Evolutionary conservation across 2,329 filamentous ascomycete genomes (phyloP).

Genomic region (Sclerotinia glacialis): DNA sequence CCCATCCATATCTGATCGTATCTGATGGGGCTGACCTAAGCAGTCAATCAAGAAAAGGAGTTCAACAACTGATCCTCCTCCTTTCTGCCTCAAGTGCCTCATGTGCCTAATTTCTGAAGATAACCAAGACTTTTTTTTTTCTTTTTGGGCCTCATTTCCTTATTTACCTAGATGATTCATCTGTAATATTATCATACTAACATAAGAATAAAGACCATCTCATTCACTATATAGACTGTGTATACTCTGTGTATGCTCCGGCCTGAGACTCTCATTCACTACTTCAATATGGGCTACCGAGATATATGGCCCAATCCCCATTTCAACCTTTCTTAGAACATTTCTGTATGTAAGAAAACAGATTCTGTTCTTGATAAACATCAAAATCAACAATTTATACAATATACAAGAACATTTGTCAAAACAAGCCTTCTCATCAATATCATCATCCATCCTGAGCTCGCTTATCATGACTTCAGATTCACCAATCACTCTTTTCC

Average conservation of each 20-base stretch:
- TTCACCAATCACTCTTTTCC: slow-evolving; percentile 41
- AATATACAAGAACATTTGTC: not conserved
- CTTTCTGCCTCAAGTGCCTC: not conserved
- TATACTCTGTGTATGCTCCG: too few relatives aligned
- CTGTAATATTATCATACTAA: not conserved
- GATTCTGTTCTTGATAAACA: not conserved
- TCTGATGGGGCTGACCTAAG: slow-evolving; percentile 10
- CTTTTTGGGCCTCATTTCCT: not conserved
- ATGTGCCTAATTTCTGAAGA: not conserved
- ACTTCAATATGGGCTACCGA: slow-evolving; percentile 2
- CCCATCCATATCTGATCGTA: slow-evolving; percentile 1
- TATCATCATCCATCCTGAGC: not conserved
- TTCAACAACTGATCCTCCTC: not conserved
- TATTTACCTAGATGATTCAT: not conserved
- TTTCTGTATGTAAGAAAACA: too few relatives aligned
- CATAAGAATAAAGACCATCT: not conserved
- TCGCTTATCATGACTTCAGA: slow-evolving; percentile 26
- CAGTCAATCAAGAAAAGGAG: not conserved
- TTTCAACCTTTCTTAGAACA: not conserved
- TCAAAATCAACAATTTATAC: not conserved
- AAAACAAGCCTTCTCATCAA: slow-evolving; percentile 1
- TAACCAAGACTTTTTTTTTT: not conserved
- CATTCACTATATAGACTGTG: too few relatives aligned
- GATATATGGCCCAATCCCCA: not conserved
- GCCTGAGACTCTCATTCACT: not conserved